Evolutionary conservation across 345 rosid species (phyloP).

Genomic region (Dipteronia sinensis): DNA sequence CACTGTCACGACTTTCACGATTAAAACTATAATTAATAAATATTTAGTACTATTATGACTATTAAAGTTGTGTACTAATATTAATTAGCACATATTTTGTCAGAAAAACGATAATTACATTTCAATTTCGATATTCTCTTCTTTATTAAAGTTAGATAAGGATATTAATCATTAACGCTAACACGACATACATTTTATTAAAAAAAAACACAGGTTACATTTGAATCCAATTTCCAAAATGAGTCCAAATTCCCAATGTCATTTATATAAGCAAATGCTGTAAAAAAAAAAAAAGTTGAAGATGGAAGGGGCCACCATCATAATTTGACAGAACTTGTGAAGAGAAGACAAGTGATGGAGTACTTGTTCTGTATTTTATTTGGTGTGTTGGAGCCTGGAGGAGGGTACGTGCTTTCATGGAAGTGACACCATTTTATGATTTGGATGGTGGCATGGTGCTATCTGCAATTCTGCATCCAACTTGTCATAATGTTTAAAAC

Average conservation of each 20-base stretch:
- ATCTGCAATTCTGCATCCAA: constrained; percentile 21
- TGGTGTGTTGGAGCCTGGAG: neutral
- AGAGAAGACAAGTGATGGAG: neutral
- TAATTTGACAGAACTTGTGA: too few species aligned
- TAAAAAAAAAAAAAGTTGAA: neutral
- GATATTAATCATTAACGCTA: too few species aligned
- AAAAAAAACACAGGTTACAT: too few species aligned
- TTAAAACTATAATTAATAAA: too few species aligned
- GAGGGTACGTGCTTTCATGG: constrained; percentile 1
- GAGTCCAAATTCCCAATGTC: constrained; percentile 12
- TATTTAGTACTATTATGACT: too few species aligned
- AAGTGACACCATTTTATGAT: constrained; percentile 22
- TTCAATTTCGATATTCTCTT: too few species aligned
- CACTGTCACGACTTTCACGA: too few species aligned
- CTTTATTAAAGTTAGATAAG: too few species aligned
- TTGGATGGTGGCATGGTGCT: constrained; percentile 15
- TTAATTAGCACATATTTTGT: too few species aligned
- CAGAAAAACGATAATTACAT: too few species aligned
- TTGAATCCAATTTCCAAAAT: constrained; percentile 26
- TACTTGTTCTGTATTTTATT: neutral
- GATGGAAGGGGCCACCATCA: constrained; percentile 17
- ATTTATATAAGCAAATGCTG: constrained; percentile 4
- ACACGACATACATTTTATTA: too few species aligned
- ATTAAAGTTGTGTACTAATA: too few species aligned
- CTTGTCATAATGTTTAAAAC: constrained; percentile 15